Base-by-base conservation (phyloP, 306 rosid species). In the apple (Malus domestica) region DNA sequence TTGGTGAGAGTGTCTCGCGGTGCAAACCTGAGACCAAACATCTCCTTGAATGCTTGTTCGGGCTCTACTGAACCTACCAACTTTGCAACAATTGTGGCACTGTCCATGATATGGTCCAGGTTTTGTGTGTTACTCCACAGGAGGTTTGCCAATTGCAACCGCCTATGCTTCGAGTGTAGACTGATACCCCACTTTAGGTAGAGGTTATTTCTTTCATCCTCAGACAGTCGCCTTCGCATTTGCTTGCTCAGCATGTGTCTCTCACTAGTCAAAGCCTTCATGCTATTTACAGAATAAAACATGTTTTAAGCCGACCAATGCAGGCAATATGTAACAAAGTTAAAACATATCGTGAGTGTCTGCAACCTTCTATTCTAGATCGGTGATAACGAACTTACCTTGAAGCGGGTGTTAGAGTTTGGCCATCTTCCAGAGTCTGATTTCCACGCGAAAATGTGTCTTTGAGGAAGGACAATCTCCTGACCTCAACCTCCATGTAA, bases 11-110 rank as follows among this genome's bases (percentile, higher is more conserved):
- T 65, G n/a, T 82, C 81, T 33, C 88, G 62, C 33, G 97, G 96
- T n/a, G 91, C 81, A 81, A 96, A 92, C 87, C 89, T 92, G 76
- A 96, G 99, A 14, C 97, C 99, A 82, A 96, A 96, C 99, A 96
- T 92, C 86, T 92, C 99, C 93, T 86, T 96, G 85, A 86, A 90
- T 29, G 99, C 99, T 27, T 77, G 85, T 25, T 88, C 88, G 42
- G 99, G 96, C 82, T 89, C 90, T 49, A 90, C 93, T 12, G 83
- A 80, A 46, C 97, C 92, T 49, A 92, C 87, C 79, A 92, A 80
- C 82, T 92, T 92, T 62, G 89, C 90, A 76, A 96, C 98, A 67
- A 89, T 58, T 59, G 83, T 72, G 51, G 99, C 98, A 85, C 98
- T 96, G 63, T 86, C 93, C 73, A 76, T 76, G 70, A 90, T 76